phyloP scores from a whole-genome alignment of 2,329 filamentous ascomycete genomes.

The Epichloe coenophiala region DNA sequence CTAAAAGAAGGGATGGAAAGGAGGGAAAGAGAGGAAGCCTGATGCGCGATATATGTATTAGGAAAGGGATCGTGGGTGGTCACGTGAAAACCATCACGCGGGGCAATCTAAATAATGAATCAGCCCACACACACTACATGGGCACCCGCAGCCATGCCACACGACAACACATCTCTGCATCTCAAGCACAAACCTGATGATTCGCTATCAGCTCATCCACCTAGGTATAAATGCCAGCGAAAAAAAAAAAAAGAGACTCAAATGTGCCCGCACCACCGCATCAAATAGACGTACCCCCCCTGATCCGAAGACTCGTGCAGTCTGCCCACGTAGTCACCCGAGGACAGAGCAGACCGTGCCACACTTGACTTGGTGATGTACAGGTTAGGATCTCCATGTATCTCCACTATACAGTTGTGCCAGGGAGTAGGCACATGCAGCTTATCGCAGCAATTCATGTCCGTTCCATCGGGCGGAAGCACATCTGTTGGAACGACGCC shows the following conservation, averaged over 20 bases:
- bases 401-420: constrained; percentile 26
- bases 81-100: no score
- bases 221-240: background rate
- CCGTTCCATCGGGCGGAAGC: constrained; percentile 13
- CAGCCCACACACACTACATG: no score
- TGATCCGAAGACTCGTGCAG: background rate
- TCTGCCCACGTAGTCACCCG: constrained; percentile 1
- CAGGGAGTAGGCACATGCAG: constrained; percentile 27
- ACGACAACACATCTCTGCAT: no score
- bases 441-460: constrained; percentile 10
- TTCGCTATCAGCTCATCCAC: no score
- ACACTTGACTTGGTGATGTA: constrained; percentile 12
- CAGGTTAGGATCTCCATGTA: constrained; percentile 9
- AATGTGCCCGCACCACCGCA: no score
- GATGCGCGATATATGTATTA: no score
- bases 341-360: constrained; percentile 5
- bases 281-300: constrained; percentile 1
- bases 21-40: no score
- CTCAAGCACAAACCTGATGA: no score
- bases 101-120: no score
- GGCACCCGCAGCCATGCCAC: no score
- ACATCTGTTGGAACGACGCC: constrained; percentile 18
- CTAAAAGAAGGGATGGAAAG: background rate
- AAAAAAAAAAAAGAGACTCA: background rate
- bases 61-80: no score